These are phyloP conservation scores for Nemania diffusa DNA, from an alignment of 2,329 filamentous ascomycete species.

Conservation along the genomic window DNA sequence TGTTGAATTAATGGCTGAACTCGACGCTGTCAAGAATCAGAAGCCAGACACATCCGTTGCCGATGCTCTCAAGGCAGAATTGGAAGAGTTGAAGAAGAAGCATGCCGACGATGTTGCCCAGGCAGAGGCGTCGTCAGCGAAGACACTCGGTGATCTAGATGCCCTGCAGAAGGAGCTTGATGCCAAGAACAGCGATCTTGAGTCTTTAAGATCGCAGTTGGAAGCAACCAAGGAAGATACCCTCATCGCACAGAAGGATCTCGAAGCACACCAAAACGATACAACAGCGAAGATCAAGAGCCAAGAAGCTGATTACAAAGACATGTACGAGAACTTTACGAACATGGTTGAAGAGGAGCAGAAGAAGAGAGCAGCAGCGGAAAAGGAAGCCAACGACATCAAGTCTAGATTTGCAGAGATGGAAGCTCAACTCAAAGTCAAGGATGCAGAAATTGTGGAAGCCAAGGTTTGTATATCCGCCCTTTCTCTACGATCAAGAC, in stretches of 20 bases:
- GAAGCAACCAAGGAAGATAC: conserved; percentile 51
- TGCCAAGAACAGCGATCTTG: conserved; percentile 47
- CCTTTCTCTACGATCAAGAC: conserved; percentile 9
- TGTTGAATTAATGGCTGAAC: conserved; percentile 67
- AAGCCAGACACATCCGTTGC: conserved; percentile 66
- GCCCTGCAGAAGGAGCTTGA: conserved; percentile 47
- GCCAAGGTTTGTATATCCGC: conserved; percentile 59
- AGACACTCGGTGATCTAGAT: conserved; percentile 46
- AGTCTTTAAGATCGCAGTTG: conserved; percentile 57
- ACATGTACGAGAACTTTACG: conserved; percentile 71
- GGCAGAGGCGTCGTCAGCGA: conserved; percentile 50
- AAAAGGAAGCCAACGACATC: conserved; percentile 48
- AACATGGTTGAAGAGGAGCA: conserved; percentile 69
- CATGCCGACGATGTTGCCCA: conserved; percentile 57
- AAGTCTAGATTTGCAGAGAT: conserved; percentile 51
- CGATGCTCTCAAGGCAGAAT: conserved; percentile 63
- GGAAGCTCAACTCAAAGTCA: conserved; percentile 60
- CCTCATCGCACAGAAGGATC: conserved; percentile 60
- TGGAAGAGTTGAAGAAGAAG: conserved; percentile 59
- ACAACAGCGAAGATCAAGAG: conserved; percentile 64
- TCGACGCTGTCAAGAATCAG: conserved; percentile 66
- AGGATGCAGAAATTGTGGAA: conserved; percentile 72
- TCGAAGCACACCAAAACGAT: conserved; percentile 63
- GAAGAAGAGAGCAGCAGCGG: conserved; percentile 48
- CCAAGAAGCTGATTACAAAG: conserved; percentile 68